Evolutionary conservation across 352 stramenopile genomes (phyloP).

Genomic region (Globisporangium polare): DNA sequence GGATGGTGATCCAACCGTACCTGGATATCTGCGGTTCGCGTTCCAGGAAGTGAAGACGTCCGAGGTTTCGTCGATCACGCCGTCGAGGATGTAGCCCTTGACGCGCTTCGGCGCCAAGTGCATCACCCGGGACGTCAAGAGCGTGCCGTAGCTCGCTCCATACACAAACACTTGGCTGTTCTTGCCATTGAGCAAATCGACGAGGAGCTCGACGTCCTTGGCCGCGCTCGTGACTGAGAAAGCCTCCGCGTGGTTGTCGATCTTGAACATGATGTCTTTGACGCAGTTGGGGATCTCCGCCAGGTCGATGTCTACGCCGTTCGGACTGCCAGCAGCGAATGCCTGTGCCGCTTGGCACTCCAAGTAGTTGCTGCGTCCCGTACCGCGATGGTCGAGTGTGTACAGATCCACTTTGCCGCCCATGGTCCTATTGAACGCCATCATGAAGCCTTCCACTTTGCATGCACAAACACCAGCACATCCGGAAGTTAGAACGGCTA

Average conservation of each 20-base stretch:
- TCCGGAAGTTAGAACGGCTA: not conserved
- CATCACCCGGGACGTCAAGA: constrained; percentile 16
- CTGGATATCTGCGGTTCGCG: too few species aligned
- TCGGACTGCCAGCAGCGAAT: not conserved
- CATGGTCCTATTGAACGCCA: not conserved
- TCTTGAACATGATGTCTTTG: constrained; percentile 30
- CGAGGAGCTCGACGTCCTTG: constrained; percentile 4
- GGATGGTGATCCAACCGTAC: too few species aligned
- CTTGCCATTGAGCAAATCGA: not conserved
- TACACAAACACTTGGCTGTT: constrained; percentile 16
- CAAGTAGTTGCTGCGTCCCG: constrained; percentile 4
- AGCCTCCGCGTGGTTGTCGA: constrained; percentile 53
- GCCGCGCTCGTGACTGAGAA: constrained; percentile 43
- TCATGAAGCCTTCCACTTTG: constrained; percentile 13
- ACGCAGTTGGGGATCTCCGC: constrained; percentile 4
- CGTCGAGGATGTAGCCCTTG: constrained; percentile 15
- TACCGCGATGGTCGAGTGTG: constrained; percentile 17
- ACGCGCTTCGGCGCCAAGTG: constrained; percentile 14
- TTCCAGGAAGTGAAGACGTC: too few species aligned
- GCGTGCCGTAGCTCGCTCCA: constrained; percentile 22
- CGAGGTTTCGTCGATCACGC: too few species aligned
- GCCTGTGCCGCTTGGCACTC: constrained; percentile 5
- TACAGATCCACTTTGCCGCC: constrained; percentile 7
- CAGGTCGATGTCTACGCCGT: not conserved
- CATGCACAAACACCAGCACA: not conserved